Evolutionary conservation across 371 early-diverging fungal genomes (phyloP), one percentile per base, ranked within the genome.

Genomic region (Parasitella parasitica): DNA sequence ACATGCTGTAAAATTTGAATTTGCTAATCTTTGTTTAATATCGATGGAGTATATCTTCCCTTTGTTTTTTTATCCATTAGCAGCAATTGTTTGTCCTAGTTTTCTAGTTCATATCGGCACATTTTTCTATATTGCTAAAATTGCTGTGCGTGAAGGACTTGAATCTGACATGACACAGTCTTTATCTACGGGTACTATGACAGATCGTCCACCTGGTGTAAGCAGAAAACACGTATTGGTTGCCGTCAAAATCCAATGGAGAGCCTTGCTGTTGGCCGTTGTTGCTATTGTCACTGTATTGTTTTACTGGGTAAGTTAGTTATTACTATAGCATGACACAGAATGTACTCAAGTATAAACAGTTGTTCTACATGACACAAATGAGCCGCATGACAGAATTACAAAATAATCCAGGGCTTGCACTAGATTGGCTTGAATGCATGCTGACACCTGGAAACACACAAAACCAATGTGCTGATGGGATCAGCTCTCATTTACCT

Each of bases 181-280:
- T 0, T 34, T 66, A 0, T 76, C 74, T 0, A 61, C 39, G 0
- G 71, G 73, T 6, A 75, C 78, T 1, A 69, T 69, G 6, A 64
- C 78, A 7, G 53, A 60, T 50, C 32, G 73, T 13, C 74, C 77
- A 6, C 69, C 72, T 0, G 76, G 78, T 18, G 70, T 69, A 2
- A 77, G 75, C 27, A 72, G 74, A 5, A 72, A 83, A 24, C 87
- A 89, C 54, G 80, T 87, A 30, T 59, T 86, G 34, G 76, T 77
- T 43, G 85, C 88, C 22, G 83, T 88, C 60, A 82, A 82, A 52
- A 82, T 89, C 54, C 88, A 89, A 66, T 89, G 90, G 90, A 72
- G 90, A 32, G 86, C 90, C 0, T 75, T 87, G 15, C 43, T 88
- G 32, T 68, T 89, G 54, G 87, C 87, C 16, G 53, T 86, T 36